Conservation (phyloP, 2,329 filamentous ascomycete genomes). For the Dothistroma pini region DNA sequence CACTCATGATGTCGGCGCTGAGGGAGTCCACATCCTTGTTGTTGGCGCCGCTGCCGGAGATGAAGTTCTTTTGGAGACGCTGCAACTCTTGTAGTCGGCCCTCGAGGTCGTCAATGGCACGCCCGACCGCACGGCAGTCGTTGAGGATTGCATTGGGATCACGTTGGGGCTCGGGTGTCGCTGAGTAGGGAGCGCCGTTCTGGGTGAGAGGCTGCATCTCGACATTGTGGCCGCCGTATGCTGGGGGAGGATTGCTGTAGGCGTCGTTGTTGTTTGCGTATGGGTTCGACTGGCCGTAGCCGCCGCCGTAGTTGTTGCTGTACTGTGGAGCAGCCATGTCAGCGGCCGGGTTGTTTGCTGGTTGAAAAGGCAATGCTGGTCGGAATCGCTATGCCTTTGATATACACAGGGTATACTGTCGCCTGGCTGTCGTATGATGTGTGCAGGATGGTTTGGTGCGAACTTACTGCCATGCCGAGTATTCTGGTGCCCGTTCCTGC, state of each 20-base stretch:
- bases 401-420: constrained; percentile 7
- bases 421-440: constrained; percentile 2
- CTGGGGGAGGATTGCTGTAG: constrained; percentile 28
- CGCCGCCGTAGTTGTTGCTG: constrained; percentile 38
- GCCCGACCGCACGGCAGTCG: constrained; percentile 76
- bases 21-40: constrained; percentile 66
- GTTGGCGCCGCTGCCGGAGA: constrained; percentile 62
- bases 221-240: constrained; percentile 47
- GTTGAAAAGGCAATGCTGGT: constrained; percentile 8
- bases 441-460: not conserved
- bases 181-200: constrained; percentile 23
- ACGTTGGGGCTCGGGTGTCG: constrained; percentile 30
- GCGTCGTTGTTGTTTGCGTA: constrained; percentile 42
- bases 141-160: constrained; percentile 78
- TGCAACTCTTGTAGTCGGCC: constrained; percentile 68
- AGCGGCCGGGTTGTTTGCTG: constrained; percentile 1
- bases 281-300: constrained; percentile 56
- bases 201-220: constrained; percentile 64
- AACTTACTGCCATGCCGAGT: not conserved
- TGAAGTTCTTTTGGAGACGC: constrained; percentile 67
- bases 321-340: constrained; percentile 27
- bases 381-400: not conserved
- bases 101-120: constrained; percentile 71
- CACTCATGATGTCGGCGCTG: constrained; percentile 74
- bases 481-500: constrained; percentile 9